These are phyloP conservation scores for Oryza glaberrima DNA, from an alignment of 176 grass and related monocot species.

Conservation along the genomic window DNA sequence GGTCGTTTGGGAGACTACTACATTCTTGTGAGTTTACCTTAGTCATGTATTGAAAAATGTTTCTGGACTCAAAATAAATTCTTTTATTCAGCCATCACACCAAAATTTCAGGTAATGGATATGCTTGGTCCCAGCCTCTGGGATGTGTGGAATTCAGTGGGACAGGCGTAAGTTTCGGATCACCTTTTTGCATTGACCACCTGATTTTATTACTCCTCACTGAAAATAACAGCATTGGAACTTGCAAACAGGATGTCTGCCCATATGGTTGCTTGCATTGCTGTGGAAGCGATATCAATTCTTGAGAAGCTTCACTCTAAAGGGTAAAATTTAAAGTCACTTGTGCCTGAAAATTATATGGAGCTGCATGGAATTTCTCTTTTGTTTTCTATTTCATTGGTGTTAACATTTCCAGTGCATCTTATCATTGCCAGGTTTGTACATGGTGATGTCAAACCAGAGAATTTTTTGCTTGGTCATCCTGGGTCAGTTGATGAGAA, in stretches of 20 bases:
- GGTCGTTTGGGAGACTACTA: constrained; percentile 88
- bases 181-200: constrained; percentile 29
- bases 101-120: constrained; percentile 87
- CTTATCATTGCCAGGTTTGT: constrained; percentile 57
- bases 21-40: constrained; percentile 62
- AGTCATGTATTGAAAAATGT: constrained; percentile 23
- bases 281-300: constrained; percentile 87
- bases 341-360: constrained; percentile 17
- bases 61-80: constrained; percentile 13
- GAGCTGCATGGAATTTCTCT: constrained; percentile 6
- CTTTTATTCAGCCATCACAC: constrained; percentile 22
- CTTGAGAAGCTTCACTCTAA: constrained; percentile 89
- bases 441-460: constrained; percentile 95
- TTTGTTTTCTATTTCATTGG: not conserved
- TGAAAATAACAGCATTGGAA: constrained; percentile 33
- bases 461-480: constrained; percentile 94
- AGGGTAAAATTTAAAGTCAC: constrained; percentile 60
- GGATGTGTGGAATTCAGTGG: constrained; percentile 91
- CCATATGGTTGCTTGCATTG: constrained; percentile 89
- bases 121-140: constrained; percentile 94
- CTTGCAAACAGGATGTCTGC: constrained; percentile 73
- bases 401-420: constrained; percentile 3
- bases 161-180: constrained; percentile 64
- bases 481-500: constrained; percentile 80
- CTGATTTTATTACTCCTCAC: constrained; percentile 31